Conservation (phyloP, 106 monocot genomes). For the Triglochin maritima region DNA sequence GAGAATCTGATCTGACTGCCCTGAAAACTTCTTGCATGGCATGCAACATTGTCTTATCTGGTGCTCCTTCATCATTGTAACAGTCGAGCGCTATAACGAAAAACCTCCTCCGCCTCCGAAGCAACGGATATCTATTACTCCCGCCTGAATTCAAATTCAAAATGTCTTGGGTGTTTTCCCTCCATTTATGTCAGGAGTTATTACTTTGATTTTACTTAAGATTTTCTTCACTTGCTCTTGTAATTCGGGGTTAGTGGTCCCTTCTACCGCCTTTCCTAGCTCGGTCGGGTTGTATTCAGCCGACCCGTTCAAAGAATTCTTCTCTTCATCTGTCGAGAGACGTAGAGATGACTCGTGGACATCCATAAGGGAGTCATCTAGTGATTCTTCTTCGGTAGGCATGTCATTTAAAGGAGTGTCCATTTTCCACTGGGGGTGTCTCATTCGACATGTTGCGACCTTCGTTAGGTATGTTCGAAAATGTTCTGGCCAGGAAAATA, state of each 20-base stretch:
- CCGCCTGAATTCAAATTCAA: background rate
- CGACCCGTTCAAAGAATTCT: conserved; percentile 28
- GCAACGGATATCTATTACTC: conserved; percentile 45
- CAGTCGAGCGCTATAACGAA: conserved; percentile 81
- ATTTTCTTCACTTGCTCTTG: conserved; percentile 70
- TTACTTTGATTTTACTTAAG: conserved; percentile 50
- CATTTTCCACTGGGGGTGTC: conserved; percentile 83
- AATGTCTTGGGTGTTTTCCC: no score
- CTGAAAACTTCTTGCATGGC: conserved; percentile 63
- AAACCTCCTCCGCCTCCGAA: conserved; percentile 56
- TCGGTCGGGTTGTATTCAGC: conserved; percentile 17
- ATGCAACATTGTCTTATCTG: conserved; percentile 61
- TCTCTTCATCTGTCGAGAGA: conserved; percentile 68
- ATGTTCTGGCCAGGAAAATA: conserved; percentile 96
- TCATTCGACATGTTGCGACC: conserved; percentile 77
- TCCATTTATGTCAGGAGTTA: conserved; percentile 5
- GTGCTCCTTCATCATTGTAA: conserved; percentile 50
- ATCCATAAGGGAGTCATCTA: conserved; percentile 74
- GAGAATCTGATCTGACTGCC: conserved; percentile 61
- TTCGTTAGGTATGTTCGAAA: conserved; percentile 85
- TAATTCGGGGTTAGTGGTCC: conserved; percentile 28
- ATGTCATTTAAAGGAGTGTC: conserved; percentile 64
- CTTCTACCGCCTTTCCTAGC: conserved; percentile 11
- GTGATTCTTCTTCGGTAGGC: conserved; percentile 29
- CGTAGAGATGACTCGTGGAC: conserved; percentile 77